Evolutionary conservation across 441 rosid species (phyloP).

Genomic region (Isatis lusitanica): DNA sequence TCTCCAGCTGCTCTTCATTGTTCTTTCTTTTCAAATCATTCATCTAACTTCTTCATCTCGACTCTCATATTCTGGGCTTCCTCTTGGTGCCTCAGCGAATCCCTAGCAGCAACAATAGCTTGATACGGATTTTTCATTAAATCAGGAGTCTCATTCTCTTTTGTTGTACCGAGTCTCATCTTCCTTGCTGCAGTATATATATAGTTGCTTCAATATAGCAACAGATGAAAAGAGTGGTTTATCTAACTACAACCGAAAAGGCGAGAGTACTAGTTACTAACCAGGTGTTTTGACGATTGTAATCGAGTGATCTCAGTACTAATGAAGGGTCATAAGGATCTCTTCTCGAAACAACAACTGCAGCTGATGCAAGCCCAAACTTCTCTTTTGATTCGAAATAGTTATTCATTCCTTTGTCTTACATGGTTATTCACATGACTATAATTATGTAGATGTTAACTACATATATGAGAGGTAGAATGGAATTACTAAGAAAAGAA

Average conservation of each 20-base stretch:
- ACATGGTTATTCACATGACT: too few relatives aligned
- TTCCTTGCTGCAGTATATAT: slow-evolving; percentile 42
- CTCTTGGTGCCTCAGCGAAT: slow-evolving; percentile 77
- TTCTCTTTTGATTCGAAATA: slow-evolving; percentile 25
- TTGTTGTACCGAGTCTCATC: slow-evolving; percentile 43
- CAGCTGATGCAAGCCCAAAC: slow-evolving; percentile 83
- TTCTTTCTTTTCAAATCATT: slow-evolving; percentile 56
- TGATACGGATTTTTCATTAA: slow-evolving; percentile 64
- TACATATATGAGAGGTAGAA: too few relatives aligned
- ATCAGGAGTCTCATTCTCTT: slow-evolving; percentile 79
- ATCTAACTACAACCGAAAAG: background rate
- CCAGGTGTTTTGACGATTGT: slow-evolving; percentile 67
- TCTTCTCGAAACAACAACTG: slow-evolving; percentile 63
- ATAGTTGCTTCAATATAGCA: slow-evolving; percentile 21
- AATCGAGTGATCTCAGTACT: slow-evolving; percentile 58
- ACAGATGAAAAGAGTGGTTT: too few relatives aligned
- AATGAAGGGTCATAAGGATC: slow-evolving; percentile 56
- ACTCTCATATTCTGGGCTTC: slow-evolving; percentile 59
- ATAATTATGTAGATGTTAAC: too few relatives aligned
- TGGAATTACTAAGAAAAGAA: too few relatives aligned
- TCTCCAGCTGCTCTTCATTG: slow-evolving; percentile 74
- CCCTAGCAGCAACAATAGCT: slow-evolving; percentile 77
- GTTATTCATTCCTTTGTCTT: too few relatives aligned
- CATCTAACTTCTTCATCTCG: slow-evolving; percentile 66
- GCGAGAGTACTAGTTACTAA: slow-evolving; percentile 32